phyloP scores from a whole-genome alignment of 2,329 filamentous ascomycete species.

The Clarireedia homoeocarpa region DNA sequence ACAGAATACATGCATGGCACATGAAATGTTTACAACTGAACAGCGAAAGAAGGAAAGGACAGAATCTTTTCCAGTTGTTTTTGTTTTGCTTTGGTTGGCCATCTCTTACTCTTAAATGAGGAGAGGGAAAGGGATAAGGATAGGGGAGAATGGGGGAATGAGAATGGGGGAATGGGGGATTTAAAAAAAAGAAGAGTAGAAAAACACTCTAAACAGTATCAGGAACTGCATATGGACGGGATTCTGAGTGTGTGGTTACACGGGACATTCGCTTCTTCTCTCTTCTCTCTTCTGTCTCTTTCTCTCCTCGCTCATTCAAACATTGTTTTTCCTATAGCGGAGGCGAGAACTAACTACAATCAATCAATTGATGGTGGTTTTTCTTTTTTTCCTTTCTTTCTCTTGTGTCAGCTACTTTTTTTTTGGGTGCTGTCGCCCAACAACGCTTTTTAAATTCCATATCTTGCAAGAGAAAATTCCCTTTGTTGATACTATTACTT shows the following conservation, averaged over 20 bases:
- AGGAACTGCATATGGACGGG: slow-evolving; percentile 7
- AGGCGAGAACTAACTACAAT: background rate
- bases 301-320: background rate
- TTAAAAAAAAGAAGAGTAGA: background rate
- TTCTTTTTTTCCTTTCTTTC: no score
- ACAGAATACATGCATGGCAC: background rate
- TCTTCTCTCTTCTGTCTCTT: background rate
- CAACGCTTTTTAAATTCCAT: background rate
- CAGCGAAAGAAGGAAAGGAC: background rate
- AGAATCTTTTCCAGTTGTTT: background rate
- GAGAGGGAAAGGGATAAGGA: background rate
- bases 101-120: background rate
- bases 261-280: slow-evolving; percentile 4
- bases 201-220: background rate
- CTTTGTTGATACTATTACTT: no score
- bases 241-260: slow-evolving; percentile 2
- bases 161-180: background rate
- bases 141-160: background rate
- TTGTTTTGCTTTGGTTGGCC: background rate
- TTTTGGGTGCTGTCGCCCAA: no score
- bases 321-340: no score
- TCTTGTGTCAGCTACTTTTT: no score
- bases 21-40: background rate
- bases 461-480: slow-evolving; percentile 6
- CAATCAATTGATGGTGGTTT: background rate